A percentile compares a stretch with the other conserved stretches of the same genome.
Conservation (phyloP, 2,329 filamentous ascomycete species). For the Neonectria coccinea region DNA sequence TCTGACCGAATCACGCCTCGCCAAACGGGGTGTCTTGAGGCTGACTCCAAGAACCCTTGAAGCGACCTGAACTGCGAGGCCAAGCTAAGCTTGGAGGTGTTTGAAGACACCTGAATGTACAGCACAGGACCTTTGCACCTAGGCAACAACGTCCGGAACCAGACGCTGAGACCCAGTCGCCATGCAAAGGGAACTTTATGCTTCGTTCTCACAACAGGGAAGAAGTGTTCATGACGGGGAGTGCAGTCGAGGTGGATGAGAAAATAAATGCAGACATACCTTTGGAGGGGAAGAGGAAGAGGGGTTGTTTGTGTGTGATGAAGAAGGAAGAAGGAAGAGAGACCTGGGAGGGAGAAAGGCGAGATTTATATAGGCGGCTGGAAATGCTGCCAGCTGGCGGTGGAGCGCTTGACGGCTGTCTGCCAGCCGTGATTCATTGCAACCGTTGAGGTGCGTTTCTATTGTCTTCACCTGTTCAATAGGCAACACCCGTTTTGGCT, state of each 20-base stretch:
- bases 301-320: neutral
- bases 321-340: constrained; percentile 19
- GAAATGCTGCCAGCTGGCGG: neutral
- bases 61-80: constrained; percentile 17
- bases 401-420: neutral
- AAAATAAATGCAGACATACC: constrained; percentile 36
- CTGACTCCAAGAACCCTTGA: constrained; percentile 16
- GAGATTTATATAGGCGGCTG: constrained; percentile 27
- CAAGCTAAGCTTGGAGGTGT: constrained; percentile 29
- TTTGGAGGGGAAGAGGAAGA: neutral
- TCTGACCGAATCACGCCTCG: neutral
- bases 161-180: neutral
- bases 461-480: constrained; percentile 10
- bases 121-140: constrained; percentile 12
- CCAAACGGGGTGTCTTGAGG: constrained; percentile 11
- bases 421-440: neutral
- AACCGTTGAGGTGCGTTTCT: constrained; percentile 3
- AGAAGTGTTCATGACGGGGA: constrained; percentile 22
- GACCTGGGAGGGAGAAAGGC: neutral
- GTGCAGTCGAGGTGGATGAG: constrained; percentile 35
- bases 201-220: constrained; percentile 26
- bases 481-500: neutral
- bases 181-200: constrained; percentile 17
- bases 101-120: constrained; percentile 17
- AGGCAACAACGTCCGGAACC: neutral